Base-by-base conservation (phyloP, 345 rosid species). In the Diplotaxis tenuifolia region DNA sequence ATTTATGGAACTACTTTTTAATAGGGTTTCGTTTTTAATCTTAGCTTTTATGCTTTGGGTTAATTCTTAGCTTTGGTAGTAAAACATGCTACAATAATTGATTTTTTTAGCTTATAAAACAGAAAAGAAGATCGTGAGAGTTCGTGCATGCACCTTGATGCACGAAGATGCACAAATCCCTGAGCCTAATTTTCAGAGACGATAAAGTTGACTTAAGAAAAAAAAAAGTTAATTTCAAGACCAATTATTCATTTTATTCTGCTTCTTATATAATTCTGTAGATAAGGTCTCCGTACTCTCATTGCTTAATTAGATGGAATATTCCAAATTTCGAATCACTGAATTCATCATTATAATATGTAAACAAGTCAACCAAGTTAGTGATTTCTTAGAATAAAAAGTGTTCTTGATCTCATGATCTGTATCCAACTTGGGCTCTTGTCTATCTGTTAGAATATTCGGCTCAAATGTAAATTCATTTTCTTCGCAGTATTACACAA, bases 321-420 rank as follows among this genome's bases (percentile, higher is more conserved):
- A 62, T 62, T 75, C 7, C 7, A 8, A 58, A 58, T 58, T 28
- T 29, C 1, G 70, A 68, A 62, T 68, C 79, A 62, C 11, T 54
- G 74, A 69, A 20, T 54, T 62, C 22, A 60, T 62, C 70, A 69
- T 54, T 40, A 38, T 19, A 60, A 52, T 49, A 50, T 60, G 50
- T 25, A 60, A 4, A 18, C 69, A 68, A 68, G 78, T 75, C 74
- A 75, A 61, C 56, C 69, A 75, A 68, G 74, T 61, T 60, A 67
- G 78, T 66, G 53, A 64, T 65, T 72, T 45, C 9, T 15, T n/a
- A 45, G n/a, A n/a, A n/a, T 15, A 45, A 45, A 45, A 45, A 45
- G 8, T 45, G 52, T 15, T 52, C 3, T 27, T 45, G 40, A 74
- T n/a, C n/a, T n/a, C n/a, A n/a, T n/a, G n/a, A n/a, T 67, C 42